phyloP scores from a whole-genome alignment of 2,329 filamentous ascomycete species.

The Catunica adiposa region DNA sequence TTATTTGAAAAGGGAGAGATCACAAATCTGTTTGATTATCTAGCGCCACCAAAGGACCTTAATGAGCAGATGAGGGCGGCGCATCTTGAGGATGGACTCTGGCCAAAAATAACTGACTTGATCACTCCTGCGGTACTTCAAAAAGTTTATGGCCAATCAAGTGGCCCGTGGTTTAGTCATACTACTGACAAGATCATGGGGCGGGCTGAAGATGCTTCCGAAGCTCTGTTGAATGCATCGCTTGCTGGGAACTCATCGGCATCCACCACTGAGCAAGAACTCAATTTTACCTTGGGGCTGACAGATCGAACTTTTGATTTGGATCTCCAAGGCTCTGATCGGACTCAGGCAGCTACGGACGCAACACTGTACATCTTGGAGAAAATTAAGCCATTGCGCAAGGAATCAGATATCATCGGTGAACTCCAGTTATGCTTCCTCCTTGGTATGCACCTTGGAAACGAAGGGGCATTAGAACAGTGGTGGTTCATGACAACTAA shows the following conservation, averaged over 20 bases:
- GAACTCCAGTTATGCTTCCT: conserved; percentile 46
- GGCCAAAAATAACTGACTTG: conserved; percentile 34
- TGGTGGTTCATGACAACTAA: conserved; percentile 41
- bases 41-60: conserved; percentile 19
- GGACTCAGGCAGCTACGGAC: conserved; percentile 30
- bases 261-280: conserved; percentile 22
- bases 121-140: conserved; percentile 30
- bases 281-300: conserved; percentile 33
- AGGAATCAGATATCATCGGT: conserved; percentile 32
- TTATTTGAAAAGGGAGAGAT: background rate
- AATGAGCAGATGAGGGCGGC: conserved; percentile 17
- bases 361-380: conserved; percentile 30
- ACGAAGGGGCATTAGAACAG: conserved; percentile 42
- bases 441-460: conserved; percentile 40
- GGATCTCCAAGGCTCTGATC: conserved; percentile 22
- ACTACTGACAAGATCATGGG: conserved; percentile 36
- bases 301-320: conserved; percentile 27
- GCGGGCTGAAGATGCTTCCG: conserved; percentile 23
- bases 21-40: conserved; percentile 29
- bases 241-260: conserved; percentile 22
- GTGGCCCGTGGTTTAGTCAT: conserved; percentile 34
- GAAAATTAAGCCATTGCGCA: background rate
- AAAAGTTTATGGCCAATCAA: conserved; percentile 28
- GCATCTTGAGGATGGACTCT: conserved; percentile 24
- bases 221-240: conserved; percentile 26